Evolutionary conservation across 2,329 filamentous ascomycete genomes (phyloP).

Genomic region (Fusarium xylarioides): DNA sequence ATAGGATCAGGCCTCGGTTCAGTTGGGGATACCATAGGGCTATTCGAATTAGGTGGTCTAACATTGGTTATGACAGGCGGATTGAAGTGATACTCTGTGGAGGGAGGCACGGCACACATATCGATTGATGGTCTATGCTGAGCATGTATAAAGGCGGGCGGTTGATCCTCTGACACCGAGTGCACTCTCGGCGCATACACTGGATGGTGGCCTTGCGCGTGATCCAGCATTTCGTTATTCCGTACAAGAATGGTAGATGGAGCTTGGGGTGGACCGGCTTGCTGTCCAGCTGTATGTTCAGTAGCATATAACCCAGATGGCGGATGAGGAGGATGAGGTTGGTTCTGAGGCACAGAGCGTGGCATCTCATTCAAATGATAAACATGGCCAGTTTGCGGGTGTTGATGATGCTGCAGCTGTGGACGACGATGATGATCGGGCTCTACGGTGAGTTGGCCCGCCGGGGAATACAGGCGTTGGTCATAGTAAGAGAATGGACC

Average conservation of each 20-base stretch:
- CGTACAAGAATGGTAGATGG: neutral
- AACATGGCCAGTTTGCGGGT: slow-evolving; percentile 7
- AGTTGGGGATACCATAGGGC: slow-evolving; percentile 19
- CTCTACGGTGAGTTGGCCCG: slow-evolving; percentile 34
- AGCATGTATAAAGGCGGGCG: neutral
- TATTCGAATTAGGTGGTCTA: slow-evolving; percentile 1
- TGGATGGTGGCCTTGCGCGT: slow-evolving; percentile 15
- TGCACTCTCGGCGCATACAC: slow-evolving; percentile 7
- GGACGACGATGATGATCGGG: slow-evolving; percentile 21
- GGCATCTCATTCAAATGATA: slow-evolving; percentile 28
- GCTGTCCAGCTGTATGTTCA: slow-evolving; percentile 7
- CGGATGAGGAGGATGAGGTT: slow-evolving; percentile 25
- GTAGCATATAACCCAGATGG: slow-evolving; percentile 11
- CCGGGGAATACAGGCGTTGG: slow-evolving; percentile 41
- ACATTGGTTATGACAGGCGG: neutral
- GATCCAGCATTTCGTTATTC: neutral
- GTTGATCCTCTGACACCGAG: slow-evolving; percentile 4
- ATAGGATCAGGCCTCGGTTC: slow-evolving; percentile 34
- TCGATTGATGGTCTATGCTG: slow-evolving; percentile 13
- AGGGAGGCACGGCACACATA: neutral
- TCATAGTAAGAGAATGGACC: slow-evolving; percentile 39
- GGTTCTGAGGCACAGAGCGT: slow-evolving; percentile 20
- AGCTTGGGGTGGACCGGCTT: slow-evolving; percentile 8
- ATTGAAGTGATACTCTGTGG: slow-evolving; percentile 5
- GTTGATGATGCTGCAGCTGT: slow-evolving; percentile 17